phyloP scores from a whole-genome alignment of 1,284 basidiomycete genomes.

The Lignosus rhinocerotis region DNA sequence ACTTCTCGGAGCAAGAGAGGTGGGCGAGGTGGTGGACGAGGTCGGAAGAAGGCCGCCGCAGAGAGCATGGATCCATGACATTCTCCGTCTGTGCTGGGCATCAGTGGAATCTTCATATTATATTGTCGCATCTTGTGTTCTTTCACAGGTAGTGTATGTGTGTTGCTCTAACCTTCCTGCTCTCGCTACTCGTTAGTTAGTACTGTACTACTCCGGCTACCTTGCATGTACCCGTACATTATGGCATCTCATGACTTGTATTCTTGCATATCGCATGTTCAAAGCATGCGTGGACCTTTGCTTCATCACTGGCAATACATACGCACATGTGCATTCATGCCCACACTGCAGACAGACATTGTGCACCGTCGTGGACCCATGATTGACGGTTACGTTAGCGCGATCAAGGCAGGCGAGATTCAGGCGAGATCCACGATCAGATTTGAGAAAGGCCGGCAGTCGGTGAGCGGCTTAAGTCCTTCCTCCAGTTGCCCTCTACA shows the following conservation, averaged over 20 bases:
- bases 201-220: conserved; percentile 19
- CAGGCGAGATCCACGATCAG: conserved; percentile 11
- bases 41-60: conserved; percentile 27
- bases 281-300: neutral
- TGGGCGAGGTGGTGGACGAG: conserved; percentile 20
- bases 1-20: conserved; percentile 19
- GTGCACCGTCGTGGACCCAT: neutral
- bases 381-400: conserved; percentile 2
- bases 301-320: neutral
- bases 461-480: neutral
- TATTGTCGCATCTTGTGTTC: conserved; percentile 13
- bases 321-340: neutral
- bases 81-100: neutral
- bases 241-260: conserved; percentile 22
- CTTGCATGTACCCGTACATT: conserved; percentile 23
- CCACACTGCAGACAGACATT: neutral
- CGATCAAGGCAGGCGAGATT: neutral
- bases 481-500: conserved; percentile 19
- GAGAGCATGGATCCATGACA: conserved; percentile 22
- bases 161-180: conserved; percentile 22
- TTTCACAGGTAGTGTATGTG: conserved; percentile 23
- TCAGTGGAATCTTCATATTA: conserved; percentile 8
- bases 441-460: neutral
- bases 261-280: conserved; percentile 17
- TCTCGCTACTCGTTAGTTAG: conserved; percentile 21